Evolutionary conservation across 2,329 filamentous ascomycete species (phyloP), one percentile per base, ranked within the genome.

Genomic region (Albifimbria verrucaria): DNA sequence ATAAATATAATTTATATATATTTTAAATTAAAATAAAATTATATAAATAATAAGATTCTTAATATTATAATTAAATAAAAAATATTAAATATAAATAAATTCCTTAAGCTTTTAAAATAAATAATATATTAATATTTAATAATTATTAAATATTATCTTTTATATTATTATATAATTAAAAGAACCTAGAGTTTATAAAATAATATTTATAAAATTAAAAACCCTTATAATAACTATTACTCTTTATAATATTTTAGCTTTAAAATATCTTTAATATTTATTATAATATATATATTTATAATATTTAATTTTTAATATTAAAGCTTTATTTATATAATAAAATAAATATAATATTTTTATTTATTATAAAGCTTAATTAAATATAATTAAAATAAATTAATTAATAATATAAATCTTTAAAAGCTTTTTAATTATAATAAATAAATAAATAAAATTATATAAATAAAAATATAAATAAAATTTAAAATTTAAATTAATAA

Each of bases 81-180:
- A n/a, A 24, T 12, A 41, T 41, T 48, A 5, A 48, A 41, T 41
- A 23, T 11, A 39, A 48, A 48, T 41, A 48, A 46, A 18, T 17
- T 28, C n/a, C 4, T 52, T 48, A 48, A 36, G 47, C 18, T 52
- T 48, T 48, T 52, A 48, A 28, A 28, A 45, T 24, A 51, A 46
- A 28, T 36, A 21, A 46, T 45, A 28, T 45, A 46, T 21, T 45
- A 47, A 48, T n/a, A 39, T 11, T 22, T 45, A 52, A 23, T 48
- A 48, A 39, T 39, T 48, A 41, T 15, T 20, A 41, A 41, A 41
- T 52, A 23, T 48, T 7, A 48, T 3, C 36, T 52, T 48, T 48
- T 25, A 48, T 10, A 44, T n/a, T n/a, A n/a, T n/a, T n/a, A n/a
- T n/a, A n/a, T n/a, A 24, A 25, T 52, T 23, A 48, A 41, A 42